phyloP scores from a whole-genome alignment of 2,329 filamentous ascomycete species.

The Stenocarpella maydis region DNA sequence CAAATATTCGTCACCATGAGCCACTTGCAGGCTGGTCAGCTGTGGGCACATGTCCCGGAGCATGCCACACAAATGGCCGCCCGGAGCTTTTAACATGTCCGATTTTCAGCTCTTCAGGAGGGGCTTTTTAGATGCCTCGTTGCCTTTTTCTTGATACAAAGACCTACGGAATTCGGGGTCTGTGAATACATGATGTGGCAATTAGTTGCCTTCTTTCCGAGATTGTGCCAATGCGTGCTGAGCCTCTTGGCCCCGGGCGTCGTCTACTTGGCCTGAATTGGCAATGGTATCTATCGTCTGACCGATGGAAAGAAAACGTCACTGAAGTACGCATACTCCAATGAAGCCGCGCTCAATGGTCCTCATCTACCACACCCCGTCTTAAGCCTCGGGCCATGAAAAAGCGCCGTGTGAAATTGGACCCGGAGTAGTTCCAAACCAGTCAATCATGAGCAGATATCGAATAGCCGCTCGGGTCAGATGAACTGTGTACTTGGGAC shows the following conservation, averaged over 20 bases:
- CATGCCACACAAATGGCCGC: background rate
- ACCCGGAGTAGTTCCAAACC: background rate
- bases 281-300: background rate
- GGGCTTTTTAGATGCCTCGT: constrained; percentile 13
- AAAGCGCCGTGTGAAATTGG: background rate
- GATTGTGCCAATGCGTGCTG: background rate
- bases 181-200: background rate
- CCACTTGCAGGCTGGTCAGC: background rate
- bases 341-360: background rate
- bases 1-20: background rate
- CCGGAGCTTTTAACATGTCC: background rate
- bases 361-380: background rate
- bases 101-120: background rate
- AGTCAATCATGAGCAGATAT: background rate
- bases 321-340: background rate
- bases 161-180: background rate
- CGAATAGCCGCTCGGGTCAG: no score
- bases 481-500: background rate
- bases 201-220: background rate
- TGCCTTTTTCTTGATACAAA: background rate
- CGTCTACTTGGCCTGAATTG: background rate
- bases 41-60: background rate
- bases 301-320: background rate
- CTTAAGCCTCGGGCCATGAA: background rate
- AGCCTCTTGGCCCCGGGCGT: background rate